Evolutionary conservation across 169 alveolate species (phyloP), one percentile per base, ranked within the genome.

Genomic region (Plasmodium fragile): DNA sequence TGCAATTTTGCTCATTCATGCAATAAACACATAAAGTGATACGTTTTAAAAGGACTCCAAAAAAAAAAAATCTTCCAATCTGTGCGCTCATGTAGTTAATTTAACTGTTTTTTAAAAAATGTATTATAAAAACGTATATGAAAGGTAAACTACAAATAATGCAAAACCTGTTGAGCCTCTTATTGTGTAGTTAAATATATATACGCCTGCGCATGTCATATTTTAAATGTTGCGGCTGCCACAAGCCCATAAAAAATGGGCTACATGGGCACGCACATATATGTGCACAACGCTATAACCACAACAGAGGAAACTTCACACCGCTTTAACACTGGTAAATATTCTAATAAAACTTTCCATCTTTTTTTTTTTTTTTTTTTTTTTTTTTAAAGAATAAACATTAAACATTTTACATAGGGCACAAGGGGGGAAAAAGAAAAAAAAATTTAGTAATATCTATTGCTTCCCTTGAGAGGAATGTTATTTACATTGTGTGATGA

Each of bases 401-500:
- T 36, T 73, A 43, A 13, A 10, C 81, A 30, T 73, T 73, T 73
- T 73, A 13, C 25, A 79, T 49, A 36, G 34, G 18, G 13, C 75
- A n/a, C 16, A 81, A 52, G 43, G 30, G 77, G 36, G 52, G 45
- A 8, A 8, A 25, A 4, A 28, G n/a, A 45, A 39, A 45, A 30
- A 13, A 30, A 72, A 72, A 73, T 13, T 65, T 89, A 89, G 70
- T 89, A 89, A 45, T 49, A 89, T 79, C 77, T 77, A 69, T 89
- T 89, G 43, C 59, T 59, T 41, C 94, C 94, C 81, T 70, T 89
- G 43, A 78, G 28, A 2, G 94, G 90, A 22, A 85, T 52, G 16
- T 52, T 84, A 69, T 85, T 85, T 49, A 25, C 83, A 73, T 85
- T 85, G 65, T 49, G 39, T 36, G 79, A 39, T 49, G 92, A 69